phyloP scores from a whole-genome alignment of 768 basidiomycete genomes.

The Boletus edulis region DNA sequence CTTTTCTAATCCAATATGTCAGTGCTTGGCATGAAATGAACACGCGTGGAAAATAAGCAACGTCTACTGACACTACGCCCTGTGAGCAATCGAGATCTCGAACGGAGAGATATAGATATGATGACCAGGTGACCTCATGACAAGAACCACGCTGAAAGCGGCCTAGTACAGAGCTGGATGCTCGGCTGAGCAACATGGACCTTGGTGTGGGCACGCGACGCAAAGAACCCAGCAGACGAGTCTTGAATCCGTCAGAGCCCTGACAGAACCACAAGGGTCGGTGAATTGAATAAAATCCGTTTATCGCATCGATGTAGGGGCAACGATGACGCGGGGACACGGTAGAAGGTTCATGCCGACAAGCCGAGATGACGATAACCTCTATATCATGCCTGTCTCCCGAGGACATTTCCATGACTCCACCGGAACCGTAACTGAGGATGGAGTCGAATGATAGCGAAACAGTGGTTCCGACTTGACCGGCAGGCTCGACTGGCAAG shows the following conservation, averaged over 20 bases:
- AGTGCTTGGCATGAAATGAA: constrained; percentile 9
- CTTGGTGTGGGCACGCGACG: constrained; percentile 2
- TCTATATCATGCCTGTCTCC: not conserved
- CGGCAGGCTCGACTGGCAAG: constrained; percentile 1
- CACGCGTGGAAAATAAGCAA: not conserved
- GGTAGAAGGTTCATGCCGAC: constrained; percentile 8
- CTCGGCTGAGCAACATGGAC: not conserved
- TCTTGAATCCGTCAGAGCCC: not conserved
- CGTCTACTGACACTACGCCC: constrained; percentile 11
- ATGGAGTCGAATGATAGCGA: not conserved
- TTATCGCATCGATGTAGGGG: constrained; percentile 3
- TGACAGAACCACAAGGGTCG: constrained; percentile 12
- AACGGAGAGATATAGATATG: constrained; percentile 1
- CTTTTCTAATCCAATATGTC: constrained; percentile 17
- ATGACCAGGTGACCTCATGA: constrained; percentile 3
- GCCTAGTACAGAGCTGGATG: not conserved
- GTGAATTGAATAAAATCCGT: constrained; percentile 15
- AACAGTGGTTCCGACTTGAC: constrained; percentile 8
- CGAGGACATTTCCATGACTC: not conserved
- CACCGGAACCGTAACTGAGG: constrained; percentile 11
- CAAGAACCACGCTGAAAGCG: not conserved
- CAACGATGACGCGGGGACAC: constrained; percentile 1
- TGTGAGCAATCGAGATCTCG: constrained; percentile 12
- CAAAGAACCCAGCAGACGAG: constrained; percentile 1
- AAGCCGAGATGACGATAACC: constrained; percentile 2